Base-by-base conservation (phyloP, 1,284 basidiomycete species). In the Wallemia mellicola region DNA sequence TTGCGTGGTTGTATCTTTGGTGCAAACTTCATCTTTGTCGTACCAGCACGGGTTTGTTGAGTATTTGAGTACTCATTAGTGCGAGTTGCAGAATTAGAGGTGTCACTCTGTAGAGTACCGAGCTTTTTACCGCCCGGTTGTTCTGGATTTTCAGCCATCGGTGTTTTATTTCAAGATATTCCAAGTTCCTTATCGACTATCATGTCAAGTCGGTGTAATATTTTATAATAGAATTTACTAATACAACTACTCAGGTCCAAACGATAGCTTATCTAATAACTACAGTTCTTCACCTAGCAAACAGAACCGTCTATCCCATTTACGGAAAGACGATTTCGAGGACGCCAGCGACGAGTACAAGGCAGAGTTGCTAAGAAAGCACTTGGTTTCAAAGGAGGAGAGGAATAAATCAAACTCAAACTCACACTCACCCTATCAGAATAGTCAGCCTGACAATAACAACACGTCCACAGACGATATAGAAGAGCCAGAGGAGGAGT, bases 361-460 rank as follows among this genome's bases (percentile, higher is more conserved):
- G 72, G 81, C 81, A 1, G 77, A 77, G 64, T 79, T 92, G 0
- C 71, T 94, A 15, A 73, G 81, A 57, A 76, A 79, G 59, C 87
- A 92, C 70, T 73, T 94, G 17, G 82, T 89, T 9, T 77, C 80
- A 9, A 78, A 77, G 24, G 77, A 82, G 59, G 82, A 84, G 27
- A 55, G 61, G 25, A 55, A 60, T 26, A 61, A 61, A 59, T 59
- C 59, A 60, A 61, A 48, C 60, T 55, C 62, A 61, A 62, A 27
- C 25, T 26, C 27, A 57, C 59, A 54, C 28, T 26, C 60, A 54
- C 24, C 58, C 54, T 24, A 57, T 60, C 28, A 24, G 54, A 59
- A 60, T 24, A 59, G 60, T 27, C 57, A 28, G 17, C 58, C 48
- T 54, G 70, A 69, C 60, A 66, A 67, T 7, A 48, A 32, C 32